Base-by-base conservation (phyloP, 768 basidiomycete species). In the Tulasnella sp. region DNA sequence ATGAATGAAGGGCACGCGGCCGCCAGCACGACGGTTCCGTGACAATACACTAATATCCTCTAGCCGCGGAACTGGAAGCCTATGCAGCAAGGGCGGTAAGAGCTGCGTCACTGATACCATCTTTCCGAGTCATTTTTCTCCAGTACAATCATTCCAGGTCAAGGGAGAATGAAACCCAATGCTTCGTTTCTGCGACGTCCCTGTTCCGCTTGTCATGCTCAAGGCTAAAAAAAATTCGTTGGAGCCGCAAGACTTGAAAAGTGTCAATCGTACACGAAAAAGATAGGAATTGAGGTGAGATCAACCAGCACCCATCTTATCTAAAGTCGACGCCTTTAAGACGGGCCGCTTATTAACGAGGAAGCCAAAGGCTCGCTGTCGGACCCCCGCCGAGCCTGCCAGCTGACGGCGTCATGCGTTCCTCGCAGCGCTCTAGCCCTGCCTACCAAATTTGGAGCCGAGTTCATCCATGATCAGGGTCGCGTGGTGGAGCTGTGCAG, bases 231-330 rank as follows among this genome's bases (percentile, higher is more conserved):
- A 27, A 27, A 34, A 52, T 52, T 68, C 62, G 10, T 27, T 68
- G 62, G 62, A 68, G 62, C 62, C 34, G 27, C 62, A 68, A 68
- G 27, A 68, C 31, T 68, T 36, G 31, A 18, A 68, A 68, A 52
- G n/a, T 68, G 62, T 27, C 62, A 68, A 68, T 68, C 62, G 62
- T n/a, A n/a, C n/a, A n/a, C 31, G 31, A 36, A 19, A 18, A 34
- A 34, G 62, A 68, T 68, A 68, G 62, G 62, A 68, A 68, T 31
- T 68, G 62, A 68, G 62, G 62, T 68, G 62, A 68, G 62, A 34
- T 68, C 62, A 68, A 68, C 24, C 62, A 68, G 62, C 62, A 27
- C 31, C 62, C 27, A 36, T 68, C 62, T 68, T 68, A 68, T 68
- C 62, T 36, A 68, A 14, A 68, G 62, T 68, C 62, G 62, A 68